Evolutionary conservation across 1,139 yeast genomes (phyloP).

Genomic region (Yamadazyma pseudoaaseri): DNA sequence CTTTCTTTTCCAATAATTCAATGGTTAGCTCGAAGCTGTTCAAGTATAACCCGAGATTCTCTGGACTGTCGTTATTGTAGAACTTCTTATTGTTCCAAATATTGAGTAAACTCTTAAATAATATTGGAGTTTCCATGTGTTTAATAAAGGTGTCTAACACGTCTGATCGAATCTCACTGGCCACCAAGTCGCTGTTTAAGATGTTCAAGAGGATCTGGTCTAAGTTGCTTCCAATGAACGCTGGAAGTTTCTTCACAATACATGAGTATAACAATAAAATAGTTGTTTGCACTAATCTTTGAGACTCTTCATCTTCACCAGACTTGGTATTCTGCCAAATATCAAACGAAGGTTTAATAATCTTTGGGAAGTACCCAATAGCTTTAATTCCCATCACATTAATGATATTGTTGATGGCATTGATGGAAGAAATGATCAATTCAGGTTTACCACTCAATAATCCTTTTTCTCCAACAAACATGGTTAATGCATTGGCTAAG

Average conservation of each 20-base stretch:
- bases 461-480: constrained; percentile 55
- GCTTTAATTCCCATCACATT: constrained; percentile 80
- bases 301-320: constrained; percentile 14
- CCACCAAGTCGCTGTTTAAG: constrained; percentile 57
- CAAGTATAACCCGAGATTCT: constrained; percentile 69
- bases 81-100: constrained; percentile 52
- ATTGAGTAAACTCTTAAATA: constrained; percentile 59
- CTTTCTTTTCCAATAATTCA: constrained; percentile 67
- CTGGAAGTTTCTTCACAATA: constrained; percentile 80
- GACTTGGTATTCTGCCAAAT: constrained; percentile 46
- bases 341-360: constrained; percentile 70
- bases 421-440: constrained; percentile 71
- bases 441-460: constrained; percentile 55
- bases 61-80: constrained; percentile 40
- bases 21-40: constrained; percentile 64
- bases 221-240: constrained; percentile 70
- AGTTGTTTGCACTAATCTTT: constrained; percentile 58
- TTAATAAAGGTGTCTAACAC: constrained; percentile 65
- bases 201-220: constrained; percentile 58
- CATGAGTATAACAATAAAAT: constrained; percentile 71
- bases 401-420: constrained; percentile 68
- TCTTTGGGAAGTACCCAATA: constrained; percentile 81
- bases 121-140: constrained; percentile 64
- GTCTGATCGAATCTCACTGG: constrained; percentile 59
- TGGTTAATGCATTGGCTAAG: constrained; percentile 48